Conservation (phyloP, 2,329 filamentous ascomycete genomes). For the Hypoxylon sp. region DNA sequence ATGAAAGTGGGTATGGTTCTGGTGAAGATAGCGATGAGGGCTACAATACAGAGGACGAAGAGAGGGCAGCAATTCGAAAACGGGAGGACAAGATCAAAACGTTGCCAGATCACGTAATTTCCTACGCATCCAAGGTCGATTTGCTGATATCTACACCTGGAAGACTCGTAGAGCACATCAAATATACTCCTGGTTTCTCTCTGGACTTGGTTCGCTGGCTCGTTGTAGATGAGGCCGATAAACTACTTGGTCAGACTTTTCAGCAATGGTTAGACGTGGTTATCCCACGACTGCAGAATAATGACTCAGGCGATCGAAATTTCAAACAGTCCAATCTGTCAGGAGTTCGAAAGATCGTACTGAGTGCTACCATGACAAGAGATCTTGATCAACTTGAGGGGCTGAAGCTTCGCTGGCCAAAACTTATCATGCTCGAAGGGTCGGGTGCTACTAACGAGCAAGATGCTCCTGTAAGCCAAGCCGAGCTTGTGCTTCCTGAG, state of each 20-base stretch:
- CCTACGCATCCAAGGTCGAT: conserved; percentile 78
- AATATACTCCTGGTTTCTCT: conserved; percentile 82
- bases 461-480: conserved; percentile 51
- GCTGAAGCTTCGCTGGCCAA: conserved; percentile 76
- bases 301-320: conserved; percentile 59
- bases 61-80: conserved; percentile 40
- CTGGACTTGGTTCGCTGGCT: conserved; percentile 85
- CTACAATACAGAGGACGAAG: conserved; percentile 46
- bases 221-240: conserved; percentile 92
- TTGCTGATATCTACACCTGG: conserved; percentile 92
- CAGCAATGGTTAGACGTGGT: conserved; percentile 87
- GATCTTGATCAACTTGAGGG: conserved; percentile 82
- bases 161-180: conserved; percentile 88
- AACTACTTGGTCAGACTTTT: conserved; percentile 88
- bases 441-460: conserved; percentile 45
- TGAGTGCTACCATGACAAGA: conserved; percentile 91
- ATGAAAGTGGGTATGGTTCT: conserved; percentile 47
- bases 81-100: conserved; percentile 44
- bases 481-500: conserved; percentile 66
- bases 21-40: conserved; percentile 52
- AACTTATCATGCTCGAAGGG: conserved; percentile 77
- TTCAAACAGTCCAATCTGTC: conserved; percentile 61
- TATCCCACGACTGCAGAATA: conserved; percentile 65
- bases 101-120: conserved; percentile 69
- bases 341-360: conserved; percentile 79